phyloP scores from a whole-genome alignment of 1,139 yeast species.

The Suhomyces atakaporum region DNA sequence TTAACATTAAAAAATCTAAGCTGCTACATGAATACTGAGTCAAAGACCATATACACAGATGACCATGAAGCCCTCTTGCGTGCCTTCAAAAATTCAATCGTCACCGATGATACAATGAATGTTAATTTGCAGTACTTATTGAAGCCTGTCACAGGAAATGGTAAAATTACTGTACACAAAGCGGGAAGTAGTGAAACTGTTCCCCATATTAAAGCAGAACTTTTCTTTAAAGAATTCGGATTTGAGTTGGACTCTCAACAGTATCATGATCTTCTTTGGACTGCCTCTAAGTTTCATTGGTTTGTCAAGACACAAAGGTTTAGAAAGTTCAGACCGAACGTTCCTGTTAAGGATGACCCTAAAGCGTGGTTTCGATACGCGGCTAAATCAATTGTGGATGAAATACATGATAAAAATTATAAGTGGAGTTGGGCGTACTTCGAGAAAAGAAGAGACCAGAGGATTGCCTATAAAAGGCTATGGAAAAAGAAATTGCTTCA shows the following conservation, averaged over 20 bases:
- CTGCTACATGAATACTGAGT: constrained; percentile 82
- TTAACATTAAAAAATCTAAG: constrained; percentile 75
- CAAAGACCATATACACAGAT: constrained; percentile 47
- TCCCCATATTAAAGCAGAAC: constrained; percentile 77
- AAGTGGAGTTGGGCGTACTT: constrained; percentile 91
- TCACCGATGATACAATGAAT: constrained; percentile 23
- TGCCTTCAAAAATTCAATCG: constrained; percentile 37
- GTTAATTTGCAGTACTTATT: constrained; percentile 62
- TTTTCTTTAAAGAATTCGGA: constrained; percentile 86
- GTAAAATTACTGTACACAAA: constrained; percentile 80
- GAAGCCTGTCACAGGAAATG: constrained; percentile 87
- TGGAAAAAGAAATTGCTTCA: constrained; percentile 60
- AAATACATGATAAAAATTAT: constrained; percentile 76
- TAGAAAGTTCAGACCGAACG: constrained; percentile 67
- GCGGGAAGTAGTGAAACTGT: constrained; percentile 63
- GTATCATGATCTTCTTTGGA: constrained; percentile 78
- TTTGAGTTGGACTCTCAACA: constrained; percentile 82
- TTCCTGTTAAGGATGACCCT: constrained; percentile 65
- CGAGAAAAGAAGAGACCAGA: constrained; percentile 67
- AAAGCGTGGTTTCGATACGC: constrained; percentile 81
- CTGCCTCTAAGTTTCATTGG: constrained; percentile 81
- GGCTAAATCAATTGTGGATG: constrained; percentile 68
- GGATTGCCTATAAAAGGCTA: constrained; percentile 65
- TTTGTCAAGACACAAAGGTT: constrained; percentile 75
- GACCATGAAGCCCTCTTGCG: constrained; percentile 46